Base-by-base conservation (phyloP, 164 flowering plant genomes). In the Chloranthus sessilifolius region DNA sequence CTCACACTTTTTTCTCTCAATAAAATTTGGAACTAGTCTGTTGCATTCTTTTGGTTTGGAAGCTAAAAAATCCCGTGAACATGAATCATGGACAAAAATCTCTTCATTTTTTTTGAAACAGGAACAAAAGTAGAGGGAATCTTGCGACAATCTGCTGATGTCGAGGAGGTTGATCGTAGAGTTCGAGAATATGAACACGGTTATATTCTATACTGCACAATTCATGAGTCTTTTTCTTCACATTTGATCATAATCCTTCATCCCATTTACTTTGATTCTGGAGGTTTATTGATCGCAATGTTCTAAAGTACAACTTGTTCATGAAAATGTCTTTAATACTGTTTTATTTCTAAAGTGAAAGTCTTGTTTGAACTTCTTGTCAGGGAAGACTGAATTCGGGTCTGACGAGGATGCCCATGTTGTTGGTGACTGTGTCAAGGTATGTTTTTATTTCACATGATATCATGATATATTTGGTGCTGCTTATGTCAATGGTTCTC, bases 151-250 rank as follows among this genome's bases (percentile, higher is more conserved):
- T 72, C 96, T 51, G 99, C 99, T 21, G 97, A 89, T 71, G 96
- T 94, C 55, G 99, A 89, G 74, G 99, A 89, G 74, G 99, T 94
- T 52, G 96, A 85, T 6, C 90, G 69, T 31, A 78, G 99, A 53
- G 95, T 94, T 62, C 90, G 81, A 58, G 95, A 89, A 62, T 94
- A 94, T 69, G 99, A 94, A 56, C 90, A 81, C 75, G 99, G 99
- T 94, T 39, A 6, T 2, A n/a, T 44, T 31, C 26, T 49, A 39
- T 15, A 9, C 44, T 30, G 46, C 21, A 37, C 39, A 14, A 26
- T 20, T 54, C 3, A 2, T 22, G 15, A 16, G n/a, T 16, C 29
- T 29, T 36, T 14, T 11, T 21, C 19, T 25, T 24, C 48, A n/a
- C n/a, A n/a, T 25, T 44, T 5, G 33, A 19, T 50, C 37, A 22